Percentiles rank a stretch among this genome's conserved stretches.
phyloP scores from a whole-genome alignment of 2,329 filamentous ascomycete genomes.

The Mariannaea sp. region DNA sequence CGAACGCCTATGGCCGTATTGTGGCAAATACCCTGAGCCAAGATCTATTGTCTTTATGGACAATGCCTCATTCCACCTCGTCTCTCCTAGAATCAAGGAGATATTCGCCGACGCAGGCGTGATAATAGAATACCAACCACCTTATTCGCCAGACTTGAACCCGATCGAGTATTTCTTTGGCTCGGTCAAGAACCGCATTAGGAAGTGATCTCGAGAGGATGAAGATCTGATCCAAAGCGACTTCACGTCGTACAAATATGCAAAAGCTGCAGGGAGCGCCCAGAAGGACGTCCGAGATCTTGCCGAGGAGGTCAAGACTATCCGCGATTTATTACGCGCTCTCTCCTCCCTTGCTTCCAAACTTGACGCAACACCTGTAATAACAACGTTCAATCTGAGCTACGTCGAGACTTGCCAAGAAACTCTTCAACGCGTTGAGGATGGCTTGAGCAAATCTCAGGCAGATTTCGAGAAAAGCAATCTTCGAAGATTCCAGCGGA shows the following conservation, averaged over 20 bases:
- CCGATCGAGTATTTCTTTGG: slow-evolving; percentile 12
- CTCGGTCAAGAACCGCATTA: slow-evolving; percentile 6
- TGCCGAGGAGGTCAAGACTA: no score
- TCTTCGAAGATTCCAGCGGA: no score
- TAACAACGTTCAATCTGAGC: no score
- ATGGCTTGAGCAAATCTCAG: no score
- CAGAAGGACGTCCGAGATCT: no score
- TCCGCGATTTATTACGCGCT: no score
- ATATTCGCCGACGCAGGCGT: slow-evolving; percentile 17
- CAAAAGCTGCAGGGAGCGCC: no score
- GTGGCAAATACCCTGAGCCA: slow-evolving; percentile 22
- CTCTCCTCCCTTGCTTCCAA: no score
- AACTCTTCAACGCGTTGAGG: no score
- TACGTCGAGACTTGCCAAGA: no score
- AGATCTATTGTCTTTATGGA: slow-evolving; percentile 30
- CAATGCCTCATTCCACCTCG: slow-evolving; percentile 25
- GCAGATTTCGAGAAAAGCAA: no score
- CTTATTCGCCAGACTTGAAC: slow-evolving; percentile 5
- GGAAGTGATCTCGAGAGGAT: slow-evolving; percentile 22
- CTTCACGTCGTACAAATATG: slow-evolving; percentile 30
- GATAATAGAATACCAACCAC: slow-evolving; percentile 3
- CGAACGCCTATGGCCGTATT: slow-evolving; percentile 23
- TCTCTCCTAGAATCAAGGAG: slow-evolving; percentile 18
- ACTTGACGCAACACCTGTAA: no score
- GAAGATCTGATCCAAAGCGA: slow-evolving; percentile 27